Conservation (phyloP, 352 stramenopile species). For the Saprolegnia diclina region DNA sequence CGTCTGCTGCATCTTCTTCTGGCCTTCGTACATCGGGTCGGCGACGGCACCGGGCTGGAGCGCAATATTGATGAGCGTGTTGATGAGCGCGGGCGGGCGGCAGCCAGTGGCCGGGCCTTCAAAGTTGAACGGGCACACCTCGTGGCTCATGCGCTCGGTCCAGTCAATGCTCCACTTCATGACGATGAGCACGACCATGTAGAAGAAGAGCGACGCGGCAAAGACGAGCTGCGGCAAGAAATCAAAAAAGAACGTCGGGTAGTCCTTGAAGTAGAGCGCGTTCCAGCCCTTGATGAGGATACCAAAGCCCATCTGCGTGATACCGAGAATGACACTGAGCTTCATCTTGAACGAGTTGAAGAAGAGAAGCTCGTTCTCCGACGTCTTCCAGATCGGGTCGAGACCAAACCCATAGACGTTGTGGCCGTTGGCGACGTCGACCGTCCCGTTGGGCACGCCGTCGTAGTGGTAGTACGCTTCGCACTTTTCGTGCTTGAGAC, state of each 20-base stretch:
- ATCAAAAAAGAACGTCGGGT: constrained; percentile 95
- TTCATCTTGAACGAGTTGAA: constrained; percentile 99
- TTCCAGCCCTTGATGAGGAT: constrained; percentile 96
- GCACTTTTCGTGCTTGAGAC: constrained; percentile 49
- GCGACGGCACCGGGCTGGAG: constrained; percentile 90
- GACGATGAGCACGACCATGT: constrained; percentile 99
- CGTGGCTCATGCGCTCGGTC: constrained; percentile 90
- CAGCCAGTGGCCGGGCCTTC: constrained; percentile 91
- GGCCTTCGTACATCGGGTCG: constrained; percentile 93
- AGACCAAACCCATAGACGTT: constrained; percentile 97
- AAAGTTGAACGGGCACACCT: constrained; percentile 92
- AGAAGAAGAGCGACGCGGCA: constrained; percentile 95
- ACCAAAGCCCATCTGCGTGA: constrained; percentile 98
- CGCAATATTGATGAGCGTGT: constrained; percentile 98
- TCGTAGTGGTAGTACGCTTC: constrained; percentile 71
- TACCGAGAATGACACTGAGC: constrained; percentile 97
- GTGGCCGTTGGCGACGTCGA: constrained; percentile 54
- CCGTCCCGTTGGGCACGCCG: constrained; percentile 65
- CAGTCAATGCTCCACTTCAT: constrained; percentile 99
- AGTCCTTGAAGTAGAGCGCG: constrained; percentile 94
- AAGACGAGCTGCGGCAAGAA: constrained; percentile 97
- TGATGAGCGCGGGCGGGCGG: constrained; percentile 97
- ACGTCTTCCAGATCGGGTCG: constrained; percentile 98
- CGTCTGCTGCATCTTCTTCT: constrained; percentile 83
- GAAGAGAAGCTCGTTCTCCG: constrained; percentile 97